These are phyloP conservation scores for Phytophthora pisi DNA, from an alignment of 352 stramenopile genomes.

Conservation along the genomic window DNA sequence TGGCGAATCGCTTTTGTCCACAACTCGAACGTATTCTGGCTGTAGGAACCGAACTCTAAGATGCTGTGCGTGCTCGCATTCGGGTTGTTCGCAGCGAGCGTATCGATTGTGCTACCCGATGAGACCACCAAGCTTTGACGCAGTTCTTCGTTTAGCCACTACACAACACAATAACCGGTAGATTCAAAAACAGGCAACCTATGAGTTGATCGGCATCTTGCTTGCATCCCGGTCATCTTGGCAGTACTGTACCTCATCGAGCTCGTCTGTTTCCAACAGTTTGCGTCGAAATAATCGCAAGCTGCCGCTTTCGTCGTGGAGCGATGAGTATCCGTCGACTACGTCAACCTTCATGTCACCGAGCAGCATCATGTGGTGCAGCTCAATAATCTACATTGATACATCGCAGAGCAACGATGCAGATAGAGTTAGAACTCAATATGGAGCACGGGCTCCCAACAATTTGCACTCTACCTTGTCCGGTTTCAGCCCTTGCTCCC, in stretches of 20 bases:
- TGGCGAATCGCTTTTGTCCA: conserved; percentile 86
- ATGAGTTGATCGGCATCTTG: not conserved
- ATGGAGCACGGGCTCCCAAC: not conserved
- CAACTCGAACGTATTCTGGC: conserved; percentile 83
- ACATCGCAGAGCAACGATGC: not conserved
- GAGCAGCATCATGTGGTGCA: conserved; percentile 77
- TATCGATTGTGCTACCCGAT: conserved; percentile 48
- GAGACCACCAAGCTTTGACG: conserved; percentile 57
- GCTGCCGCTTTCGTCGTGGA: conserved; percentile 35
- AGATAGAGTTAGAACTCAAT: not conserved
- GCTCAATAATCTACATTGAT: conserved; percentile 60
- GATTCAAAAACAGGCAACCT: not conserved
- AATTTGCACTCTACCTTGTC: conserved; percentile 57
- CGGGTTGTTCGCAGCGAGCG: conserved; percentile 58
- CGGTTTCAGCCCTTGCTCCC: conserved; percentile 81
- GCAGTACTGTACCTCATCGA: conserved; percentile 71
- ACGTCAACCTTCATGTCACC: conserved; percentile 89
- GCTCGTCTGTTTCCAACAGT: conserved; percentile 72
- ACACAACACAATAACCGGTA: conserved; percentile 2
- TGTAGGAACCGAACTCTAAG: conserved; percentile 84
- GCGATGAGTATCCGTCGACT: conserved; percentile 30
- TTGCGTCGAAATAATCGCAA: conserved; percentile 75
- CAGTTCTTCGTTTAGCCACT: conserved; percentile 82
- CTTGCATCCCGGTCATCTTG: not conserved
- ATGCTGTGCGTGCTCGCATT: conserved; percentile 65